Evolutionary conservation across 306 rosid genomes (phyloP), one percentile per base, ranked within the genome.

Genomic region (Lablab purpureus): DNA sequence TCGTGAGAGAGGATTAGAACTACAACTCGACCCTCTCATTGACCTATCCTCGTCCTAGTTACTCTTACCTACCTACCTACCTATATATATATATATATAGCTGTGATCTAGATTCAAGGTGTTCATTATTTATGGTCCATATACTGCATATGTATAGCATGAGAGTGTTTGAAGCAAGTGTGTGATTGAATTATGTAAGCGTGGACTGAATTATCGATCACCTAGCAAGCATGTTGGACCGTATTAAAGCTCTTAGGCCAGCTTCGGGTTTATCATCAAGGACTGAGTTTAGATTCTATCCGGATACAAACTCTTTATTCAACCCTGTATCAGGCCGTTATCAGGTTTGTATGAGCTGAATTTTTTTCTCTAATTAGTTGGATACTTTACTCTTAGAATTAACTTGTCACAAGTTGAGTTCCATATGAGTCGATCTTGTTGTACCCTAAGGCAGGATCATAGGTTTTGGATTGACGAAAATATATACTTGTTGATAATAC

Each of bases 1-100:
- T 15, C 55, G 58, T 78, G 82, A 92, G 70, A 72, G 68, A 30
- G 74, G 30, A 28, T 41, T 10, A 10, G 47, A 49, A 32, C 63
- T 3, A 55, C 63, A 6, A 22, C 56, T n/a, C 3, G 10, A 55
- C 28, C 62, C 62, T 11, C 28, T 55, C 30, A 52, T 52, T 8
- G 0, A 22, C 58, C 51, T 46, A 46, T 15, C 21, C 19, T 46
- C 51, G 6, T 46, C 51, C 1, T 47, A 15, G 15, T 47, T 47
- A 47, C 8, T 19, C 14, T 52, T 23, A 62, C 22, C 34, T 45
- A 46, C 11, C 63, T 45, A 11, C n/a, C n/a, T n/a, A n/a, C n/a
- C n/a, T n/a, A n/a, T n/a, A 46, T 41, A 11, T 43, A 40, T 15
- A 40, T 15, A 46, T 19, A 5, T 12, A 12, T 19, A 13, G 19